Evolutionary conservation across 805 yeast genomes (phyloP).

Genomic region (Pichia manshurica): DNA sequence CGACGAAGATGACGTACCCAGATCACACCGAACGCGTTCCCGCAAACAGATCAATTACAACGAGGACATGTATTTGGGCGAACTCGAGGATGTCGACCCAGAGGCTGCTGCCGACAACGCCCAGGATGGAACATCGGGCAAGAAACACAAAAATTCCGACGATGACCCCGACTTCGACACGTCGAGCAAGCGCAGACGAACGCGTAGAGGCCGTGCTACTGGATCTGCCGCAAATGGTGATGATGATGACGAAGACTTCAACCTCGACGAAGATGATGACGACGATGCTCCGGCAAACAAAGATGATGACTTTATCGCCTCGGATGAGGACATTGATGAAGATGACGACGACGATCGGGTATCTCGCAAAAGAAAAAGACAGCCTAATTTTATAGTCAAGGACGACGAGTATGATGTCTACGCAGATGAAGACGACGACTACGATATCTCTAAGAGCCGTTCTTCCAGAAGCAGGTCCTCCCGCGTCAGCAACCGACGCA

Average conservation of each 20-base stretch:
- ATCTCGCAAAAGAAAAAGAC: constrained; percentile 9
- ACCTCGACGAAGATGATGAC: neutral
- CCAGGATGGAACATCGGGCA: neutral
- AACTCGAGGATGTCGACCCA: constrained; percentile 25
- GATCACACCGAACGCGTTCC: constrained; percentile 27
- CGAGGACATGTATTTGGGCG: constrained; percentile 27
- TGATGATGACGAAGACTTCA: constrained; percentile 10
- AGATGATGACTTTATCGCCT: constrained; percentile 12
- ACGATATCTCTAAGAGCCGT: neutral
- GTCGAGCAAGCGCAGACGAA: constrained; percentile 3
- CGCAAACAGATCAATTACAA: constrained; percentile 29
- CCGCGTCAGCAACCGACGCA: neutral
- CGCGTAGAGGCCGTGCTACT: neutral
- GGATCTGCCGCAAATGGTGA: neutral
- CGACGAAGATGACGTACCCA: constrained; percentile 21
- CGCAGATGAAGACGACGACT: constrained; percentile 7
- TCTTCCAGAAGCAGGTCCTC: constrained; percentile 1
- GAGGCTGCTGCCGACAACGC: constrained; percentile 11
- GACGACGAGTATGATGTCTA: constrained; percentile 18
- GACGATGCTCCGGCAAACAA: neutral
- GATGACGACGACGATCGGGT: constrained; percentile 1
- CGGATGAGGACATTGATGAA: constrained; percentile 6
- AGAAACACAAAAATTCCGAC: neutral
- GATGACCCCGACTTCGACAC: constrained; percentile 7
- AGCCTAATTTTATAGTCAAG: constrained; percentile 14